Conservation (phyloP, 2,329 filamentous ascomycete species). For the Trichocomaceae sp. region DNA sequence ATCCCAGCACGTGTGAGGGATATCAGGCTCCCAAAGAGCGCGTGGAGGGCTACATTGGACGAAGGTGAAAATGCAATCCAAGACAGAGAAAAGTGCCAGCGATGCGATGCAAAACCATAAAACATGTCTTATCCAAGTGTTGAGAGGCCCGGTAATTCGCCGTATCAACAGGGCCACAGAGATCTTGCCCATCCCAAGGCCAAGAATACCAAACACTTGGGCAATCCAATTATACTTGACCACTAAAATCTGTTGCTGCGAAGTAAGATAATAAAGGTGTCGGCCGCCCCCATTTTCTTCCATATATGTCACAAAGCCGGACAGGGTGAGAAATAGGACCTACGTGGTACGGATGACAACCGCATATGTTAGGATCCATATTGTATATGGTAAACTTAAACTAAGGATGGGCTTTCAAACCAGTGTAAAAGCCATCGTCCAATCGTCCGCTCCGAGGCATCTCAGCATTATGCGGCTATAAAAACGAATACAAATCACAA, state of each 20-base stretch:
- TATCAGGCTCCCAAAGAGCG: neutral
- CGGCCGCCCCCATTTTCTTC: neutral
- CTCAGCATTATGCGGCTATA: constrained; percentile 1
- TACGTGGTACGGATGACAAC: neutral
- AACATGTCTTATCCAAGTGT: neutral
- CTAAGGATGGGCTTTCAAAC: neutral
- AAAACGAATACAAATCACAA: constrained; percentile 1
- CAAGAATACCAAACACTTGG: neutral
- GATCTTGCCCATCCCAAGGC: neutral
- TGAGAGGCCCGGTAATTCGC: neutral
- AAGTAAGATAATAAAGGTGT: neutral
- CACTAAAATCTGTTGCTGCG: neutral
- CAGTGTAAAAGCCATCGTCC: constrained; percentile 1
- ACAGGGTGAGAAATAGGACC: constrained; percentile 2
- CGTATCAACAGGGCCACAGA: neutral
- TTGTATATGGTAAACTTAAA: neutral
- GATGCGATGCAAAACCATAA: neutral
- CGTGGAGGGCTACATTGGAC: constrained; percentile 2
- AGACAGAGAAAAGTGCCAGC: neutral
- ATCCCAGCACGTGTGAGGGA: constrained; percentile 2
- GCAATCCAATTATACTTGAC: constrained; percentile 2
- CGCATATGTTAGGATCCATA: no score
- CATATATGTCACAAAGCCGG: neutral
- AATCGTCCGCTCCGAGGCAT: neutral
- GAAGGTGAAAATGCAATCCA: neutral